Conservation (phyloP, 345 rosid genomes). For the Acer yangbiense region DNA sequence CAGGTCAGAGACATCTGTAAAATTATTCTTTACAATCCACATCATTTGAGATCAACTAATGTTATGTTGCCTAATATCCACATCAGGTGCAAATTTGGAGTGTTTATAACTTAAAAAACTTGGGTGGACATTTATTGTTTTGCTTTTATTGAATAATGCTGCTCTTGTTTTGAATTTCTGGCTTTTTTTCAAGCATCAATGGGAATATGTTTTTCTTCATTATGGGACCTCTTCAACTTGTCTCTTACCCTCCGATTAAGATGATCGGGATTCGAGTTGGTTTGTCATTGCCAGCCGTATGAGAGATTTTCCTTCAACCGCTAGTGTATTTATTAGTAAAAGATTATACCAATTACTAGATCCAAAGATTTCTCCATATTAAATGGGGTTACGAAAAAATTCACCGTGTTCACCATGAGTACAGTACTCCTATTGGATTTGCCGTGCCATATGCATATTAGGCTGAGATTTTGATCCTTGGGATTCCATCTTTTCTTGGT, state of each 20-base stretch:
- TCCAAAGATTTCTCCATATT: slow-evolving; percentile 77
- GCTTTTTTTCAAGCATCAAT: too few species aligned
- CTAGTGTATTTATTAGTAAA: slow-evolving; percentile 75
- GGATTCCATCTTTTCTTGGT: slow-evolving; percentile 89
- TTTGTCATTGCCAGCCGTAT: slow-evolving; percentile 71
- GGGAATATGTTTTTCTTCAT: slow-evolving; percentile 55
- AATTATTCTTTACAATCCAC: too few species aligned
- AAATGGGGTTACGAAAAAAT: slow-evolving; percentile 95
- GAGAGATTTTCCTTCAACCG: slow-evolving; percentile 72
- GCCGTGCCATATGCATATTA: slow-evolving; percentile 95
- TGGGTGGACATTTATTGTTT: too few species aligned
- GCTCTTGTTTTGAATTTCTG: too few species aligned
- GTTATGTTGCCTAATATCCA: too few species aligned
- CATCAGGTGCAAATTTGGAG: too few species aligned
- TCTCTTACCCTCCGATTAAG: slow-evolving; percentile 80
- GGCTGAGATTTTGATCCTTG: slow-evolving; percentile 85
- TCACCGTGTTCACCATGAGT: slow-evolving; percentile 87
- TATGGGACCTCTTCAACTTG: slow-evolving; percentile 85
- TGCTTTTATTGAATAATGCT: too few species aligned
- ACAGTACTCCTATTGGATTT: slow-evolving; percentile 75
- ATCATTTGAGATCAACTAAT: too few species aligned
- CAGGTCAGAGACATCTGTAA: too few species aligned
- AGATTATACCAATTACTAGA: slow-evolving; percentile 88
- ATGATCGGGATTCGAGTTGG: slow-evolving; percentile 67
- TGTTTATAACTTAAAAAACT: too few species aligned